phyloP scores from a whole-genome alignment of 192 early-diverging fungal genomes.

The Coemansia sp. region DNA sequence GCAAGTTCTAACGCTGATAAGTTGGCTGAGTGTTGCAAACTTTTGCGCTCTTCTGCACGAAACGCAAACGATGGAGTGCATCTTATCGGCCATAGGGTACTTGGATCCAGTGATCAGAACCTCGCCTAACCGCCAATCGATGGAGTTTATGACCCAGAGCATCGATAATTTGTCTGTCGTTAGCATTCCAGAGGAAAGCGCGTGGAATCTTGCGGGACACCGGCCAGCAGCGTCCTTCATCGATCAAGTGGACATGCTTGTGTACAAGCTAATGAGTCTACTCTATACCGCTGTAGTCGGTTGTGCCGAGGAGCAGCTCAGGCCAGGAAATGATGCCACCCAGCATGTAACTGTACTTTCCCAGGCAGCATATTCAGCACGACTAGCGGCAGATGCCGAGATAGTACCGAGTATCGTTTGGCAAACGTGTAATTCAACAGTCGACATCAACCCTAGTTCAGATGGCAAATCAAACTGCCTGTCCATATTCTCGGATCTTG shows the following conservation, averaged over 20 bases:
- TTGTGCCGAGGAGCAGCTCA: not conserved
- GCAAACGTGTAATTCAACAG: constrained; percentile 19
- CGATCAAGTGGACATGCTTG: not conserved
- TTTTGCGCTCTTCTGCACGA: constrained; percentile 34
- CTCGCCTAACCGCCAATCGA: not conserved
- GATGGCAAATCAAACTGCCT: constrained; percentile 2
- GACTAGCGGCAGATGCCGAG: not conserved
- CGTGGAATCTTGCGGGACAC: constrained; percentile 16
- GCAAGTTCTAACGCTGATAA: constrained; percentile 20
- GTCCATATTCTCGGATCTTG: constrained; percentile 8
- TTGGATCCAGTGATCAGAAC: not conserved
- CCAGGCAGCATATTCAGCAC: not conserved
- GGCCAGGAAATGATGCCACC: not conserved
- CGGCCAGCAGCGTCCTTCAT: not conserved
- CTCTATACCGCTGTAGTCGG: not conserved
- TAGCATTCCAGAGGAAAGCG: constrained; percentile 43
- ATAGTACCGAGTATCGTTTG: constrained; percentile 10
- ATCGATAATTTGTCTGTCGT: constrained; percentile 32
- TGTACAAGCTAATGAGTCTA: not conserved
- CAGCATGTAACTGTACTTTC: not conserved
- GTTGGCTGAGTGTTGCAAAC: constrained; percentile 15
- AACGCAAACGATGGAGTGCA: constrained; percentile 22
- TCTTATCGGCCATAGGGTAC: constrained; percentile 12
- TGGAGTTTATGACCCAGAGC: constrained; percentile 24
- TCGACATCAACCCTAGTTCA: not conserved